phyloP scores from a whole-genome alignment of 176 grass and related monocot species.

The Aegilops longissima region DNA sequence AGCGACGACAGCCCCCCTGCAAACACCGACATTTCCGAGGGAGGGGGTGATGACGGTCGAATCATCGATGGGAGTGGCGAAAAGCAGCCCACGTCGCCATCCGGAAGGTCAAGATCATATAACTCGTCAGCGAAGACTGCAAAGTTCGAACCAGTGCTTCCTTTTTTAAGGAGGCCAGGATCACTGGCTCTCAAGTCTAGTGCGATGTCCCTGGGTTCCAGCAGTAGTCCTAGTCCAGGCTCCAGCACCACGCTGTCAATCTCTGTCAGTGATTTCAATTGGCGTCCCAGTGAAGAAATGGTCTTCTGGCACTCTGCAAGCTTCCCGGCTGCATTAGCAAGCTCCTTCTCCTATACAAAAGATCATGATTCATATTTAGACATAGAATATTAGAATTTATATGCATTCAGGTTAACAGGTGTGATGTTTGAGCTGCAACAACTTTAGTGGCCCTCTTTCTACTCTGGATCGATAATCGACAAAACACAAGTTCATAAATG shows the following conservation, averaged over 20 bases:
- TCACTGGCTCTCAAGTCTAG: constrained; percentile 40
- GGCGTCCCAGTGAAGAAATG: constrained; percentile 73
- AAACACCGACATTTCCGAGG: constrained; percentile 56
- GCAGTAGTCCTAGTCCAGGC: constrained; percentile 20
- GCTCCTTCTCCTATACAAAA: constrained; percentile 88
- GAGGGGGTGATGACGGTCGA: constrained; percentile 35
- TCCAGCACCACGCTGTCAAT: constrained; percentile 54
- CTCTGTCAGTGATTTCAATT: constrained; percentile 81
- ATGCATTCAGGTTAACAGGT: neutral
- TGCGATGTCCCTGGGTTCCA: constrained; percentile 32
- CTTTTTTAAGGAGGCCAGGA: constrained; percentile 10
- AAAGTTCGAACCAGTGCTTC: neutral
- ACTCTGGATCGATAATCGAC: neutral
- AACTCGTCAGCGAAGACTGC: constrained; percentile 20
- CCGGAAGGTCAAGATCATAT: constrained; percentile 37
- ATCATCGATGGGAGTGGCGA: constrained; percentile 38
- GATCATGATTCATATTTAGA: constrained; percentile 8
- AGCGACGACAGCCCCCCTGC: constrained; percentile 50
- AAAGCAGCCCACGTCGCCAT: constrained; percentile 27
- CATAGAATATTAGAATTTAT: too few relatives aligned
- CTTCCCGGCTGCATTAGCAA: constrained; percentile 75
- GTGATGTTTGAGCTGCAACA: neutral
- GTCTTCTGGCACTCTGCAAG: constrained; percentile 96
- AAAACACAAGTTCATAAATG: constrained; percentile 8
- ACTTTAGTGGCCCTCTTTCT: neutral